Base-by-base conservation (phyloP, 345 rosid species). In the Orychophragmus violaceus region DNA sequence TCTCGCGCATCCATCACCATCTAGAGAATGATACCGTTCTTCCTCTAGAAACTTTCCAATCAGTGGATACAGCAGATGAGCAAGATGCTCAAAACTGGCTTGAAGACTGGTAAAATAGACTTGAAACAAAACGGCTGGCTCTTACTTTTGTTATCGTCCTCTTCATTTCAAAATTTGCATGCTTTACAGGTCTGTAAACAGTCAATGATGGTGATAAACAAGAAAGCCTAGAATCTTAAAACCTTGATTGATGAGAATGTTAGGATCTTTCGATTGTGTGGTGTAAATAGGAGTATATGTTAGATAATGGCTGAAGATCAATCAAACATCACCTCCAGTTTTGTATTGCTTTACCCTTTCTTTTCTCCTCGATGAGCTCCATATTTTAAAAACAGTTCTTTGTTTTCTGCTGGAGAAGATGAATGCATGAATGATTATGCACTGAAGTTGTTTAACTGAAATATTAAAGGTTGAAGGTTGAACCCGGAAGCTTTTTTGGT, bases 51-150 rank as follows among this genome's bases (percentile, higher is more conserved):
- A 67, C 50, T 44, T 81, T 84, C 13, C 74, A 83, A 6, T 30
- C 83, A 25, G 50, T 6, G 56, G 90, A 81, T 45, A 33, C 35
- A 39, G 81, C 82, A 50, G 90, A 84, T 25, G 93, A 67, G 50
- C 78, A 82, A 39, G 72, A 76, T 65, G 57, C 57, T 76, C 79
- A 83, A 3, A 82, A 88, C 63, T 90, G 98, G 98, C 86, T 89
- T 12, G 86, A 83, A 13, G 90, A 83, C 37, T 89, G 98, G 98
- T 89, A 86, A 66, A 23, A 37, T 48, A 51, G 56, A 25, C 11
- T n/a, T 6, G 5, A n/a, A 51, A 24, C 56, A 33, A 68, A 68
- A 48, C 18, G 5, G 62, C 22, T 3, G 64, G 8, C 11, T 25
- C 25, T 3, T 48, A 32, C 33, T 35, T 48, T 52, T 14, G 19